These are phyloP conservation scores for Phytophthora litchii DNA, from an alignment of 352 stramenopile species.

Conservation along the genomic window DNA sequence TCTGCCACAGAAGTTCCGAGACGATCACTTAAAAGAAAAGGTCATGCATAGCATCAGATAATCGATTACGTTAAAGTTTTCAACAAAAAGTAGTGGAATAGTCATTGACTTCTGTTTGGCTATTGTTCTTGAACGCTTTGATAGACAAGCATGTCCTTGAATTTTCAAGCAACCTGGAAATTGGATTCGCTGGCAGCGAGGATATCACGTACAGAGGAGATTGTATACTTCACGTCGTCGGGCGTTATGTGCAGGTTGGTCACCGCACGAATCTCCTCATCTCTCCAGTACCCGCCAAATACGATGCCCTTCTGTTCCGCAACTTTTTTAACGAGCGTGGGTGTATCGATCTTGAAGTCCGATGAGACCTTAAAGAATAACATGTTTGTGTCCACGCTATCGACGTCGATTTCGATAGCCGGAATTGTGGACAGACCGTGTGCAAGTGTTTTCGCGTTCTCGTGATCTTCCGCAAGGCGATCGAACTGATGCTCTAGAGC, in stretches of 20 bases:
- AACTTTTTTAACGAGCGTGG: slow-evolving; percentile 58
- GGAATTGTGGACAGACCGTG: slow-evolving; percentile 67
- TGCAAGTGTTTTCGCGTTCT: slow-evolving; percentile 77
- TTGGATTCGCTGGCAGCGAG: slow-evolving; percentile 42
- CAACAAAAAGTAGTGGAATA: no score
- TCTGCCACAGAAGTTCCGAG: no score
- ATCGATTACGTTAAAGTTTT: no score
- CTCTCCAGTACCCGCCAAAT: slow-evolving; percentile 72
- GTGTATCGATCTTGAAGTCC: slow-evolving; percentile 60
- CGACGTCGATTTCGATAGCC: slow-evolving; percentile 64
- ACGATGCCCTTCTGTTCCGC: slow-evolving; percentile 69
- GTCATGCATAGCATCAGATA: no score
- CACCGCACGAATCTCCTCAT: slow-evolving; percentile 67
- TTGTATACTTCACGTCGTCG: slow-evolving; percentile 69
- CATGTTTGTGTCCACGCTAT: slow-evolving; percentile 87
- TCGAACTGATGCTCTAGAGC: slow-evolving; percentile 89
- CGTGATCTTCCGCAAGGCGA: slow-evolving; percentile 83
- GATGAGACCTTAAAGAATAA: slow-evolving; percentile 72
- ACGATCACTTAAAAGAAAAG: no score
- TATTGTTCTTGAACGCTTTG: no score
- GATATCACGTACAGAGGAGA: slow-evolving; percentile 65
- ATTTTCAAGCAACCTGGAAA: slow-evolving; percentile 31
- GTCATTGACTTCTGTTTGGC: no score
- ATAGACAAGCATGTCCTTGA: slow-evolving; percentile 14
- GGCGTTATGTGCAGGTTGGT: slow-evolving; percentile 76